Evolutionary conservation across 2,329 filamentous ascomycete species (phyloP).

Genomic region (Colletotrichum tropicicola): DNA sequence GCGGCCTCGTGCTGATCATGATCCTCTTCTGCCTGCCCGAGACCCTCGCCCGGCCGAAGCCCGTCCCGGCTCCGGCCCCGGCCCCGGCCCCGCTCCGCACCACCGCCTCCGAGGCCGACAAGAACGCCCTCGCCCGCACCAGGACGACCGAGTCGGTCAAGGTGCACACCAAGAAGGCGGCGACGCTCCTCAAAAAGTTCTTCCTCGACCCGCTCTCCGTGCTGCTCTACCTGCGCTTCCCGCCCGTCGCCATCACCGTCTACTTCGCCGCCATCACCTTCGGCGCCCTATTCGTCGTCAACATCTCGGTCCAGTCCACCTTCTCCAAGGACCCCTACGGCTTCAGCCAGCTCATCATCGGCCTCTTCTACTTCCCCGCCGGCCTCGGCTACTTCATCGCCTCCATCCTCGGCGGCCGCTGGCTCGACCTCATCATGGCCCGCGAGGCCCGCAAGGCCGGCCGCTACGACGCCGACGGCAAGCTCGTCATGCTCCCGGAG

Average conservation of each 20-base stretch:
- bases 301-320: conserved; percentile 77
- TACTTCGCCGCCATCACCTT: conserved; percentile 81
- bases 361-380: conserved; percentile 80
- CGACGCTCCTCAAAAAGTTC: conserved; percentile 63
- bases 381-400: conserved; percentile 77
- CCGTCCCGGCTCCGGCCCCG: conserved; percentile 5
- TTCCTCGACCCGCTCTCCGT: conserved; percentile 79
- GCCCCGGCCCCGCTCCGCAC: background rate
- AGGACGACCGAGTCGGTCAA: conserved; percentile 71
- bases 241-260: conserved; percentile 77
- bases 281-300: conserved; percentile 78
- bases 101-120: conserved; percentile 17
- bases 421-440: conserved; percentile 85
- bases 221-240: conserved; percentile 76
- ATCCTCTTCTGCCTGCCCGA: conserved; percentile 72
- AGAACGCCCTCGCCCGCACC: conserved; percentile 53
- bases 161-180: conserved; percentile 61
- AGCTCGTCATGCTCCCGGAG: conserved; percentile 76
- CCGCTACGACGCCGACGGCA: conserved; percentile 73
- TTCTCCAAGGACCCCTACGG: conserved; percentile 75
- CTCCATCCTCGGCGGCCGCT: conserved; percentile 75
- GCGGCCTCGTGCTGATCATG: conserved; percentile 63
- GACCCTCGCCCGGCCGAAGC: conserved; percentile 59
- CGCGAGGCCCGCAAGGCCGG: conserved; percentile 76
- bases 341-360: conserved; percentile 74